Evolutionary conservation across 352 stramenopile genomes (phyloP).

Genomic region (Plasmopara viticola): DNA sequence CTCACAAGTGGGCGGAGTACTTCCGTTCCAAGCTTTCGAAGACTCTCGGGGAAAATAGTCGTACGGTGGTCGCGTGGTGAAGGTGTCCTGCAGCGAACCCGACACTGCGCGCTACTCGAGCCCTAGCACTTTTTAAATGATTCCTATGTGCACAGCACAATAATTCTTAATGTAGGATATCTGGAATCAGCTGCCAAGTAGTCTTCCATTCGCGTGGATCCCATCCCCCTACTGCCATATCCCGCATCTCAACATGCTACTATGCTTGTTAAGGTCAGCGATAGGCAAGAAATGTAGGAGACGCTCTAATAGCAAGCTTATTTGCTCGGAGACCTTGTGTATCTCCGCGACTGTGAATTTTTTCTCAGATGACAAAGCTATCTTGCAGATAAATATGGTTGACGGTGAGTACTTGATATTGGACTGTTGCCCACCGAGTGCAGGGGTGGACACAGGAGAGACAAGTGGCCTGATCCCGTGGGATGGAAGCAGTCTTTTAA

Average conservation of each 20-base stretch:
- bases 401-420: neutral
- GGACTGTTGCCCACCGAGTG: neutral
- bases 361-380: neutral
- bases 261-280: neutral
- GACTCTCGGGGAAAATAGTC: neutral
- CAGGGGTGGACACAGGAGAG: neutral
- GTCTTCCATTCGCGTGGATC: too few species aligned
- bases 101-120: neutral
- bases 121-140: neutral
- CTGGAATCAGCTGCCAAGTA: too few species aligned
- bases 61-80: neutral
- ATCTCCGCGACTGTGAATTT: too few species aligned
- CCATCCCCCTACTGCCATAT: neutral
- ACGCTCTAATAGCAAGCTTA: neutral
- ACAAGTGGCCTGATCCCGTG: neutral
- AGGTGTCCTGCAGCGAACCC: neutral
- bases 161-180: too few species aligned
- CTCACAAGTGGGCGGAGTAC: neutral
- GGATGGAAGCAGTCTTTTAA: neutral
- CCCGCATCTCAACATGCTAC: neutral
- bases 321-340: neutral
- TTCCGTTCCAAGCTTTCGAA: neutral
- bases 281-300: neutral
- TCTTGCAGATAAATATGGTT: neutral
- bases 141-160: too few species aligned